Base-by-base conservation (phyloP, 1,284 basidiomycete species). In the Melampsora americana region DNA sequence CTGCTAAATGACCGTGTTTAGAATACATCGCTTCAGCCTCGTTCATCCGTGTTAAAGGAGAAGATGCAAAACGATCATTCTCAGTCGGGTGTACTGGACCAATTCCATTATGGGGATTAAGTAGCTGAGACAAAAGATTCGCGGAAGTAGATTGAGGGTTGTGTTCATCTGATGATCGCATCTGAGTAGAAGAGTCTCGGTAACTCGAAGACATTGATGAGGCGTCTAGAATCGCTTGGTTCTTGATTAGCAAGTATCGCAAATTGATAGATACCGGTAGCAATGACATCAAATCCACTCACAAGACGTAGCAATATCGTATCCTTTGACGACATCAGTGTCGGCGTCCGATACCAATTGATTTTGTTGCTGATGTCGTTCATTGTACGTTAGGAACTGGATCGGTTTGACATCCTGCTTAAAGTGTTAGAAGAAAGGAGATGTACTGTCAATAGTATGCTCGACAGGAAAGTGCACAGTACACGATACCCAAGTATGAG, bases 1-100 rank as follows among this genome's bases (percentile, higher is more conserved):
- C 69, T 48, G 69, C 69, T 28, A 72, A 46, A 72, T 72, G 69
- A 16, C 69, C 69, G 53, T 72, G 69, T 65, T 72, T 48, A 50
- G 61, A 65, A 20, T 72, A 72, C 46, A 48, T 48, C 1, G 46
- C 42, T 72, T 65, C 26, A 30, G 69, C 69, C 12, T 39, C 39
- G n/a, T 18, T 66, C 23, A 66, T 26, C 23, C 28, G 28, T 26
- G 48, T 23, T n/a, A 53, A 3, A 46, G 30, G 16, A n/a, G 5
- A 28, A 56, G 28, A 14, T 23, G n/a, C 53, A 56, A 11, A 42
- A 12, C 39, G 39, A 12, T 42, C 39, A 42, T 42, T 42, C 6
- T 42, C 39, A 42, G 39, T 42, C 20, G 5, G 23, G 28, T 42
- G 48, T 18, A 35, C 20, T 30, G 48, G 14, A 30, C 56, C 23